Percentiles rank a stretch among this genome's conserved stretches.
Conservation (phyloP, 352 stramenopile genomes). For the Phytophthora pseudosyringae region DNA sequence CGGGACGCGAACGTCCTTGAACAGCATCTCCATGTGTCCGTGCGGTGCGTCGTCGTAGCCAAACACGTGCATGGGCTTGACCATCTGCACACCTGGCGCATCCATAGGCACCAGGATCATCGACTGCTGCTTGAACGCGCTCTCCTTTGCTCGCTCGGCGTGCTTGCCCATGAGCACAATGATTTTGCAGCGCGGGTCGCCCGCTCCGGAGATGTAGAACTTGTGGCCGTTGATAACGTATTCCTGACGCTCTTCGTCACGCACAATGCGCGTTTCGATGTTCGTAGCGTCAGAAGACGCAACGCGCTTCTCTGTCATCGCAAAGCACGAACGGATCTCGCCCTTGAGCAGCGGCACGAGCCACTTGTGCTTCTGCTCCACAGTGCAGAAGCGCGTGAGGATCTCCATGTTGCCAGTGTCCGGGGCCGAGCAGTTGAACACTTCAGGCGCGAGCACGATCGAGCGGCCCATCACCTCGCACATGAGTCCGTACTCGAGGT, state of each 20-base stretch:
- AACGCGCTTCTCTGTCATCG: slow-evolving; percentile 98
- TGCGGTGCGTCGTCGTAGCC: slow-evolving; percentile 97
- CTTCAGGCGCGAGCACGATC: slow-evolving; percentile 90
- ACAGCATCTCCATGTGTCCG: slow-evolving; percentile 95
- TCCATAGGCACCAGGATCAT: slow-evolving; percentile 94
- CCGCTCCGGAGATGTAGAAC: slow-evolving; percentile 97
- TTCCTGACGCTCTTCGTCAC: slow-evolving; percentile 67
- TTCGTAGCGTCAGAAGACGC: slow-evolving; percentile 97
- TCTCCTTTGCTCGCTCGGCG: slow-evolving; percentile 34
- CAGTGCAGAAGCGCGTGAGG: slow-evolving; percentile 92
- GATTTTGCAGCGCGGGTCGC: slow-evolving; percentile 95
- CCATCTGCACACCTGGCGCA: slow-evolving; percentile 91
- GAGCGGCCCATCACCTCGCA: slow-evolving; percentile 96
- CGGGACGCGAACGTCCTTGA: slow-evolving; percentile 94
- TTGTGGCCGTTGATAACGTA: slow-evolving; percentile 96
- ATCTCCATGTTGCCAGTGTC: slow-evolving; percentile 99
- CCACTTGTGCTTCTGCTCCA: slow-evolving; percentile 93
- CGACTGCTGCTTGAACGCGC: slow-evolving; percentile 78
- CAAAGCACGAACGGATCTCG: slow-evolving; percentile 94
- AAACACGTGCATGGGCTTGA: slow-evolving; percentile 93
- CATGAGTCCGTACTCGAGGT: slow-evolving; percentile 96
- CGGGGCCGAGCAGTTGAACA: slow-evolving; percentile 97
- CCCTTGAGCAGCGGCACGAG: slow-evolving; percentile 94
- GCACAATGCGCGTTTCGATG: slow-evolving; percentile 87
- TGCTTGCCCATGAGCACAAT: slow-evolving; percentile 88